Percentiles rank a stretch among this genome's conserved stretches.
These are phyloP conservation scores for Daldinia grandis DNA, from an alignment of 495 filamentous ascomycete species.

Conservation along the genomic window DNA sequence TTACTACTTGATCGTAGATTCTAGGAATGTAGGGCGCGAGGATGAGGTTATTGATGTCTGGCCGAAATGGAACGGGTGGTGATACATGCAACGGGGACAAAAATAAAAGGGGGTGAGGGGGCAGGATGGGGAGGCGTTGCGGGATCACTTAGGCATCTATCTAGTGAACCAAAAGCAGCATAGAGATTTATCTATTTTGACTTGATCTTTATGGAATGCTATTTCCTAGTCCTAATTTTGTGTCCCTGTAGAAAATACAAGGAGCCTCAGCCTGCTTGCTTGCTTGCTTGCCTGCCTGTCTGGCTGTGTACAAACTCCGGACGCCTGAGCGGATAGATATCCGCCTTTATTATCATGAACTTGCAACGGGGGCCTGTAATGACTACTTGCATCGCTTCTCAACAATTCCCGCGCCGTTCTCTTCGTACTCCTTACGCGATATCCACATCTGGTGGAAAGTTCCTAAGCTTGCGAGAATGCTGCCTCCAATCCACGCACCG, in stretches of 20 bases:
- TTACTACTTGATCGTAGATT: conserved; percentile 82
- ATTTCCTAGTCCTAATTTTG: conserved; percentile 10
- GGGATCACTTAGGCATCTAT: neutral
- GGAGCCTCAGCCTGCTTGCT: conserved; percentile 15
- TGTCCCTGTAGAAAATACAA: conserved; percentile 24
- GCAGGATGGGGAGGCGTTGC: neutral
- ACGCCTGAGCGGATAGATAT: conserved; percentile 23
- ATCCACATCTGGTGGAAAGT: conserved; percentile 99
- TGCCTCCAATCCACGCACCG: conserved; percentile 94
- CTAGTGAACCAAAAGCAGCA: neutral
- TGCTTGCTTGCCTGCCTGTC: conserved; percentile 8
- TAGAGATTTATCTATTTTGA: neutral
- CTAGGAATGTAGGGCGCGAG: conserved; percentile 55
- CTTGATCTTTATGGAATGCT: conserved; percentile 13
- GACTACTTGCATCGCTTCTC: conserved; percentile 80
- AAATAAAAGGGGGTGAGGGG: conserved; percentile 1
- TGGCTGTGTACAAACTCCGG: conserved; percentile 31
- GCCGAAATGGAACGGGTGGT: conserved; percentile 70
- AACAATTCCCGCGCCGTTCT: conserved; percentile 74
- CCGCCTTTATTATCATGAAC: conserved; percentile 17
- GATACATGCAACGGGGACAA: neutral
- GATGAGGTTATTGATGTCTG: conserved; percentile 76
- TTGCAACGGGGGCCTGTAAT: neutral
- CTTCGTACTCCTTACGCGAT: conserved; percentile 81
- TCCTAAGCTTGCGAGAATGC: conserved; percentile 93